Conservation (phyloP, 2,329 filamentous ascomycete species). For the Aspergillus uvarum region DNA sequence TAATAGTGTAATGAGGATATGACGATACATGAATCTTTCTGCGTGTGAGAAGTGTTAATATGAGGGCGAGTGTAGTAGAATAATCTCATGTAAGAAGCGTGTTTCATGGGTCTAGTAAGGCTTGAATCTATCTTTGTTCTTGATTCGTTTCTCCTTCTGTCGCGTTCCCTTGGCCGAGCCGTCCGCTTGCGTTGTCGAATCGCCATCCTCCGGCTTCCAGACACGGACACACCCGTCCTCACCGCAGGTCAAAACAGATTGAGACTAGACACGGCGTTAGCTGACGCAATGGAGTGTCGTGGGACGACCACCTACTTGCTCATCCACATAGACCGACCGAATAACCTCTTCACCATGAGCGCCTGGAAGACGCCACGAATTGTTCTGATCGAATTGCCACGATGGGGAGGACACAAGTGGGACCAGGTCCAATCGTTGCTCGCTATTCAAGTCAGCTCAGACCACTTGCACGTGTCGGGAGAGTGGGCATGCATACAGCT, state of each 20-base stretch:
- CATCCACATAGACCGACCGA: constrained; percentile 47
- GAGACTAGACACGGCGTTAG: constrained; percentile 28
- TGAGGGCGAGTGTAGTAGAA: too few relatives aligned
- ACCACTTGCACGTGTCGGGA: background rate
- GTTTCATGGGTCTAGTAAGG: constrained; percentile 29
- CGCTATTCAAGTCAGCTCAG: constrained; percentile 26
- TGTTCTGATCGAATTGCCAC: constrained; percentile 43
- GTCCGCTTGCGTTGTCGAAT: constrained; percentile 8
- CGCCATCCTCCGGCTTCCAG: constrained; percentile 34
- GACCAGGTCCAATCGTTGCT: constrained; percentile 45
- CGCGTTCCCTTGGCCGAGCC: constrained; percentile 25
- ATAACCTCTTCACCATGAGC: constrained; percentile 52
- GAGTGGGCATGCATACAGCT: constrained; percentile 42
- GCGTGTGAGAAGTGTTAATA: too few relatives aligned
- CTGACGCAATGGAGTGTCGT: background rate
- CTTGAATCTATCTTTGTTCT: constrained; percentile 40
- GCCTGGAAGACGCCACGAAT: constrained; percentile 44
- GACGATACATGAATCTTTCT: constrained; percentile 7
- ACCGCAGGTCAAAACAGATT: constrained; percentile 46
- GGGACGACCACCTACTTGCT: constrained; percentile 36
- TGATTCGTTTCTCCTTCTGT: constrained; percentile 34
- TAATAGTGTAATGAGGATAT: background rate
- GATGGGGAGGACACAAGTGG: constrained; percentile 36
- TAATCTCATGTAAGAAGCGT: background rate
- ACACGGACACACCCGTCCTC: constrained; percentile 46